Base-by-base conservation (phyloP, 1,139 yeast genomes). In the Pichia terricola region DNA sequence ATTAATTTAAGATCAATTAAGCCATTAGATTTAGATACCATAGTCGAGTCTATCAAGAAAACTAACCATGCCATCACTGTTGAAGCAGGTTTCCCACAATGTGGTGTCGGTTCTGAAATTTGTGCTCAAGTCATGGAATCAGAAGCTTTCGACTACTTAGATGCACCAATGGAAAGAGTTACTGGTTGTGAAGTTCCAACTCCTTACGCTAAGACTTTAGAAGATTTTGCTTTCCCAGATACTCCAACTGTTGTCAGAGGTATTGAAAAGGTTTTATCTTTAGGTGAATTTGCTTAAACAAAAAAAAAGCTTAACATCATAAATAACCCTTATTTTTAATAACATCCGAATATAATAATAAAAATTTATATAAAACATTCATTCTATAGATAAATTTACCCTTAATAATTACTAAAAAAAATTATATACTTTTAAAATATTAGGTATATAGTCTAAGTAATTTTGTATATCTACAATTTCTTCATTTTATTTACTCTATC, bases 181-280 rank as follows among this genome's bases (percentile, higher is more conserved):
- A 94, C 98, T 49, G 98, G 98, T 67, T 94, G 97, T 64, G 99
- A 94, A 72, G 96, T 89, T 35, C 98, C 99, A 65, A 94, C 98
- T 57, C 99, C 99, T 54, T 94, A 94, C 66, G 96, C 96, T 57
- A 78, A 81, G 68, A 94, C 84, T 70, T 79, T 94, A 65, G 99
- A 94, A 77, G 94, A 85, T 71, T 86, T 91, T 65, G 96, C 98
- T 47, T 91, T 94, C 95, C 98, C 98, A 66, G 95, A 89, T 66
- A 77, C 85, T 49, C 94, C 87, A 62, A 79, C 88, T 55, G 84
- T 94, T 59, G 76, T 85, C 64, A 83, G 91, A 75, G 96, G 95
- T 56, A 79, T 81, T 56, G 89, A 83, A 76, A 83, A 84, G 69
- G 96, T 85, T 46, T 75, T 89, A 66, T 84, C 94, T 55, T 82